phyloP scores from a whole-genome alignment of 129 eudicot species.

The Lactuca sativa region DNA sequence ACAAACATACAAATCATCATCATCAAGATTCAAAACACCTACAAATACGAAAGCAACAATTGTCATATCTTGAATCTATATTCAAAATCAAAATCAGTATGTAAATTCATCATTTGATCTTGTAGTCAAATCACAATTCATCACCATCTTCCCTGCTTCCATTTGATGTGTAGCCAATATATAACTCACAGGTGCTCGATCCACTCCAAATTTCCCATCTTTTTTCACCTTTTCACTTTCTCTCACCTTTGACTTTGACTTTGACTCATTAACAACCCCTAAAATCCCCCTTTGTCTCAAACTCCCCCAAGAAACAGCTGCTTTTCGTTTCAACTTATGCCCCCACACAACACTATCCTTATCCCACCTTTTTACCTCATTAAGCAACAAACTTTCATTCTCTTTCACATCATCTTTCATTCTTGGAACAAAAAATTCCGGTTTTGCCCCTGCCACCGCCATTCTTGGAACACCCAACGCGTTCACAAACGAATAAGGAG shows the following conservation, averaged over 20 bases:
- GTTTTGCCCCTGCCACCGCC: constrained; percentile 62
- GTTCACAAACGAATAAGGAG: constrained; percentile 25
- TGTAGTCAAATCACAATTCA: constrained; percentile 44
- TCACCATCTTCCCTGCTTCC: constrained; percentile 57
- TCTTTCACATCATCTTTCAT: constrained; percentile 26
- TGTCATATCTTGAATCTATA: background rate
- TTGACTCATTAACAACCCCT: constrained; percentile 21
- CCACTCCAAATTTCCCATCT: constrained; percentile 23
- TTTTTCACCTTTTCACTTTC: constrained; percentile 22
- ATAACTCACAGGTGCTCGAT: constrained; percentile 51
- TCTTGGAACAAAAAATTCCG: constrained; percentile 44
- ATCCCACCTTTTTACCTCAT: constrained; percentile 46
- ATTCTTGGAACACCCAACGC: constrained; percentile 48
- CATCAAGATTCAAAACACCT: background rate
- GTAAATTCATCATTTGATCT: constrained; percentile 20
- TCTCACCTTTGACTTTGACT: constrained; percentile 27
- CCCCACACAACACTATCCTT: constrained; percentile 43
- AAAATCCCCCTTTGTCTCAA: constrained; percentile 21
- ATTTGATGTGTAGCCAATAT: constrained; percentile 51
- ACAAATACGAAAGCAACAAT: constrained; percentile 5
- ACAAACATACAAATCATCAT: background rate
- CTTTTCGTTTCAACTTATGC: constrained; percentile 54
- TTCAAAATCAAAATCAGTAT: background rate
- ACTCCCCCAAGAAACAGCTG: constrained; percentile 45
- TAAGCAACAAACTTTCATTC: constrained; percentile 23